A percentile compares a stretch with the other conserved stretches of the same genome.
These are phyloP conservation scores for Lumnitzera racemosa DNA, from an alignment of 345 rosid genomes.

Conservation along the genomic window DNA sequence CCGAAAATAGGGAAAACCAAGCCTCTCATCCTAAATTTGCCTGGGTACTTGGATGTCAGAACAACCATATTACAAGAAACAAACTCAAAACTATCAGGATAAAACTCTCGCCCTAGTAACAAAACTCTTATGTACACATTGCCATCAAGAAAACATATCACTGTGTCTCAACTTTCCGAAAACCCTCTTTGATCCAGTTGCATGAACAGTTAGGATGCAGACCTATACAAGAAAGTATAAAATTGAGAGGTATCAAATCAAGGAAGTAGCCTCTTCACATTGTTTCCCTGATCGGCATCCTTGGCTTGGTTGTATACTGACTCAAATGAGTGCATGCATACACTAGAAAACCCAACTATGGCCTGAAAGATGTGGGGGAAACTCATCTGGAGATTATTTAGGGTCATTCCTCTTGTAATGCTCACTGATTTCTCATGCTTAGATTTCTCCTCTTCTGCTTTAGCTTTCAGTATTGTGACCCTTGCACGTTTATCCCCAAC, in stretches of 20 bases:
- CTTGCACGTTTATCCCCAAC: slow-evolving; percentile 60
- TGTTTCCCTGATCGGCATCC: slow-evolving; percentile 34
- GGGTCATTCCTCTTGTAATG: slow-evolving; percentile 73
- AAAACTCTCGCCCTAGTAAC: no score
- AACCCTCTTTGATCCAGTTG: not conserved
- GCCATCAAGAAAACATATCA: no score
- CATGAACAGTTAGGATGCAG: slow-evolving; percentile 9
- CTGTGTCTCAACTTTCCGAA: not conserved
- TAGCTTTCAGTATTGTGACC: slow-evolving; percentile 51
- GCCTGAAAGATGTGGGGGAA: slow-evolving; percentile 90
- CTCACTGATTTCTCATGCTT: slow-evolving; percentile 71
- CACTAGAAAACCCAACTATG: slow-evolving; percentile 85
- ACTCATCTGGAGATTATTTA: slow-evolving; percentile 89
- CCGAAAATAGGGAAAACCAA: no score
- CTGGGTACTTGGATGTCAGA: no score
- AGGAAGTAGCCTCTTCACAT: slow-evolving; percentile 42
- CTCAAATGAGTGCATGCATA: slow-evolving; percentile 84
- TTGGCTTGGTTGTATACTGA: slow-evolving; percentile 72
- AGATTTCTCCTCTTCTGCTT: slow-evolving; percentile 78
- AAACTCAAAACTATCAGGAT: no score
- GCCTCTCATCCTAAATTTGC: no score
- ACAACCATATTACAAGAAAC: no score
- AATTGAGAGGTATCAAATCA: slow-evolving; percentile 11
- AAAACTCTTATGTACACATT: no score
- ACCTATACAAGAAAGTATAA: slow-evolving; percentile 4